phyloP scores from a whole-genome alignment of 139 green algal species.

The Dunaliella sp. region DNA sequence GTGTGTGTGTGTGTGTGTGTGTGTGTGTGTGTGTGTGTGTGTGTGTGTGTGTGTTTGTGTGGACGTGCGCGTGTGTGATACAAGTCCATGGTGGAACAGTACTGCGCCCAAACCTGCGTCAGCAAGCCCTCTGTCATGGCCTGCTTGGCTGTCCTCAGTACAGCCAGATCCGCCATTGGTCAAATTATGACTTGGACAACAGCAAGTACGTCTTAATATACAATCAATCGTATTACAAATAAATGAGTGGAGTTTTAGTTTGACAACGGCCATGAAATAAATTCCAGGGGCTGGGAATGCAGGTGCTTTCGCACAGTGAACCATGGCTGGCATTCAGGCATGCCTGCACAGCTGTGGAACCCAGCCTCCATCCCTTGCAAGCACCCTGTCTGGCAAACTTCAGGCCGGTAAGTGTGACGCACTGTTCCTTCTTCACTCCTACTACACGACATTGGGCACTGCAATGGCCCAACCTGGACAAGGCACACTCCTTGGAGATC shows the following conservation, averaged over 20 bases:
- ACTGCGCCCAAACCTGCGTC: conserved; percentile 24
- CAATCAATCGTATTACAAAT: neutral
- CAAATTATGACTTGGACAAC: too few species aligned
- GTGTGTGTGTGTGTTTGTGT: neutral
- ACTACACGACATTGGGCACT: neutral
- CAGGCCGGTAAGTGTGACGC: too few species aligned
- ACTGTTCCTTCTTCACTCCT: too few species aligned
- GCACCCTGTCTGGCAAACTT: too few species aligned
- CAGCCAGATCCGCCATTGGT: conserved; percentile 43
- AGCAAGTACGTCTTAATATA: neutral
- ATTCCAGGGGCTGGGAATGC: neutral
- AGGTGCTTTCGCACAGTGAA: neutral
- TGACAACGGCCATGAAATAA: neutral
- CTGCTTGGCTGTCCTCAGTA: conserved; percentile 65
- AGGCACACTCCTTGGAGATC: neutral
- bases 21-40: neutral
- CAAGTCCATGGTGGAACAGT: too few species aligned
- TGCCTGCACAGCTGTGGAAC: too few species aligned
- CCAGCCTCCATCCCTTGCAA: too few species aligned
- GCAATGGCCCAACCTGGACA: neutral
- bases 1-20: neutral
- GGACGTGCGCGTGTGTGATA: too few species aligned
- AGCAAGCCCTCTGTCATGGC: conserved; percentile 77
- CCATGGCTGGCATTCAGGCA: neutral
- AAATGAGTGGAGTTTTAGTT: neutral